Conservation (phyloP, 2,329 filamentous ascomycete species). For the Aspergillus fructus region DNA sequence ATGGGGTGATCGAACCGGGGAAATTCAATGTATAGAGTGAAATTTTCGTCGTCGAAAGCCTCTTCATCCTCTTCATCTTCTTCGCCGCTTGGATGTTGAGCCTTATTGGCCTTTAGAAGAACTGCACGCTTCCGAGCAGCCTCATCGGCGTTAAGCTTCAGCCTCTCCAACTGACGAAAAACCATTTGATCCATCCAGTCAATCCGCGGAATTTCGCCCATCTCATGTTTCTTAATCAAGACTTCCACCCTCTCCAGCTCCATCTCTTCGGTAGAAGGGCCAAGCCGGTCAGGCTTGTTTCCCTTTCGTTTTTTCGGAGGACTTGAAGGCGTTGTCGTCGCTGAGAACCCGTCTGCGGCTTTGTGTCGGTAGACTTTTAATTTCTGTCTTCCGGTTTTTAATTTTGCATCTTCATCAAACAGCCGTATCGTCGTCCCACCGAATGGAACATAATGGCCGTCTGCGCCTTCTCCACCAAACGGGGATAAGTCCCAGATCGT, state of each 20-base stretch:
- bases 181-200: slow-evolving; percentile 96
- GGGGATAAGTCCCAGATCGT: slow-evolving; percentile 95
- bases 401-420: slow-evolving; percentile 89
- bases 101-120: slow-evolving; percentile 34
- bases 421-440: slow-evolving; percentile 87
- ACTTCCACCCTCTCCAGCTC: slow-evolving; percentile 88
- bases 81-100: slow-evolving; percentile 32
- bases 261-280: slow-evolving; percentile 67
- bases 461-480: slow-evolving; percentile 65
- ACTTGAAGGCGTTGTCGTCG: slow-evolving; percentile 73
- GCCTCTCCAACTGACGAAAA: slow-evolving; percentile 84
- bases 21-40: slow-evolving; percentile 85
- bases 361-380: slow-evolving; percentile 81
- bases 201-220: slow-evolving; percentile 89
- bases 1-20: slow-evolving; percentile 94
- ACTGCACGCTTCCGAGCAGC: slow-evolving; percentile 59
- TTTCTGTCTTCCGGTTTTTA: slow-evolving; percentile 90
- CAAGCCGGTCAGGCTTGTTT: slow-evolving; percentile 46
- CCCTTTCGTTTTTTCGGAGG: slow-evolving; percentile 55
- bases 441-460: slow-evolving; percentile 82
- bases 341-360: slow-evolving; percentile 79
- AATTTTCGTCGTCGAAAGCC: slow-evolving; percentile 60
- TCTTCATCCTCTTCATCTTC: slow-evolving; percentile 39
- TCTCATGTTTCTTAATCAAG: slow-evolving; percentile 95
- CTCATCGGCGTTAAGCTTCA: slow-evolving; percentile 63